Evolutionary conservation across 179 eudicot genomes (phyloP).

Genomic region (Silene coronaria): DNA sequence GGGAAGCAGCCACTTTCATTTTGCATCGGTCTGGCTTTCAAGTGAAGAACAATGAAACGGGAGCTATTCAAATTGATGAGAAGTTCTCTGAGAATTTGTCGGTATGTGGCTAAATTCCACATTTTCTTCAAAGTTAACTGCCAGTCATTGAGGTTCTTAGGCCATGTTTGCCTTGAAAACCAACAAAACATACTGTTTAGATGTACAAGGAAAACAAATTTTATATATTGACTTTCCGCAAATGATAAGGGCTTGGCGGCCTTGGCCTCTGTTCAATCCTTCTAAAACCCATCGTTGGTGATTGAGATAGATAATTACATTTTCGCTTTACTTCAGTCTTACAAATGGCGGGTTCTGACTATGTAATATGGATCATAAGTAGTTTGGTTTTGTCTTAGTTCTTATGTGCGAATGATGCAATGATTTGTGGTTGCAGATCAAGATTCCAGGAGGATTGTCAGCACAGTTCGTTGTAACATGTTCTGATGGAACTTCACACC

Average conservation of each 20-base stretch:
- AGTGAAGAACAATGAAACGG: constrained; percentile 53
- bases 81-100: constrained; percentile 62
- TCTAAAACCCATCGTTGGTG: background rate
- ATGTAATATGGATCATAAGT: background rate
- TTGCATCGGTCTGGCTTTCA: constrained; percentile 65
- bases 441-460: constrained; percentile 70
- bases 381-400: constrained; percentile 12
- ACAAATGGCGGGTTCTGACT: background rate
- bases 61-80: constrained; percentile 46
- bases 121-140: background rate
- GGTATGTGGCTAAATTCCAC: constrained; percentile 35
- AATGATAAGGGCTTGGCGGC: background rate
- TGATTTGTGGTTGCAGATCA: constrained; percentile 50
- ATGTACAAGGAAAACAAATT: background rate
- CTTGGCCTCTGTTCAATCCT: background rate
- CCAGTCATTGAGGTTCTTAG: background rate
- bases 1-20: constrained; percentile 67
- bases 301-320: background rate
- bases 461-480: constrained; percentile 67
- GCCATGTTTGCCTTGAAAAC: background rate
- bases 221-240: background rate
- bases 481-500: constrained; percentile 74
- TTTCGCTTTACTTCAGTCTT: background rate
- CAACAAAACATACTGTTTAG: background rate
- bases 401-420: background rate